phyloP scores from a whole-genome alignment of 2,329 filamentous ascomycete genomes.

The Fusarium sp. region DNA sequence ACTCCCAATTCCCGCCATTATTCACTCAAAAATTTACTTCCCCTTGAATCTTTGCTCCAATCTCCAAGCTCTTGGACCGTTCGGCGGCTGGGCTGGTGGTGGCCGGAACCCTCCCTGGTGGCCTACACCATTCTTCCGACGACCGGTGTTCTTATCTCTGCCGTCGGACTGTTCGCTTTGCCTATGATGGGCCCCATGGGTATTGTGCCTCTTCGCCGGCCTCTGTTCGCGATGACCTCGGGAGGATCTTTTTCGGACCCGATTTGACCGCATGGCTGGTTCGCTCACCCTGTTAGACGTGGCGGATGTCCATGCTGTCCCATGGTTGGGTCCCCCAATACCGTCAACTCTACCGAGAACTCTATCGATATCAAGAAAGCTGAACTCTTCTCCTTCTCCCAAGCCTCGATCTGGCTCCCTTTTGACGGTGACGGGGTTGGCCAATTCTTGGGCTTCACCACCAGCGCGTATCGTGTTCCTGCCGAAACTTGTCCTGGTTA shows the following conservation, averaged over 20 bases:
- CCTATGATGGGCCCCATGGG: neutral
- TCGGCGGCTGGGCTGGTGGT: neutral
- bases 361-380: neutral
- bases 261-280: neutral
- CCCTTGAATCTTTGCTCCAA: neutral
- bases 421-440: neutral
- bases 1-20: neutral
- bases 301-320: no score
- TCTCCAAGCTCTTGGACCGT: neutral
- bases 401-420: neutral
- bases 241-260: neutral
- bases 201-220: neutral
- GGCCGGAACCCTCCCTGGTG: no score
- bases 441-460: neutral
- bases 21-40: neutral
- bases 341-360: no score
- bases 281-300: no score
- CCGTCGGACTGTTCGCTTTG: neutral
- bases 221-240: no score
- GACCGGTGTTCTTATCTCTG: neutral
- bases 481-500: neutral
- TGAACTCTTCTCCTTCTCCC: neutral
- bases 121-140: neutral
- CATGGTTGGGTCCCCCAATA: neutral
- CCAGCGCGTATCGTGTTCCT: neutral